Evolutionary conservation across 192 early-diverging fungal species (phyloP).

Genomic region (Linnemannia schmuckeri): DNA sequence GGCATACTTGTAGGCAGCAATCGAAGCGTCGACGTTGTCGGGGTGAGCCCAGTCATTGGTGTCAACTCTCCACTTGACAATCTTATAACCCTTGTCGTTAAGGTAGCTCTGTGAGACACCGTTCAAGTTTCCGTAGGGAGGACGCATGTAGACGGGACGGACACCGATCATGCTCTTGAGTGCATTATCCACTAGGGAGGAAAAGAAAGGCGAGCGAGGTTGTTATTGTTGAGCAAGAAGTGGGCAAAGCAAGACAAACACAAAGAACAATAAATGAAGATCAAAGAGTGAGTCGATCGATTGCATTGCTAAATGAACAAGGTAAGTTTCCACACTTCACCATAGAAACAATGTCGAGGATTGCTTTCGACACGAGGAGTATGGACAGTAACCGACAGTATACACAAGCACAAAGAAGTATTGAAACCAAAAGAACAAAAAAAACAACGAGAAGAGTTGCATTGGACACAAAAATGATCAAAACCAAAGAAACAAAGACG

Average conservation of each 20-base stretch:
- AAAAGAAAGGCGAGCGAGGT: neutral
- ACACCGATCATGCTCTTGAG: conserved; percentile 65
- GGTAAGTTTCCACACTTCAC: too few relatives aligned
- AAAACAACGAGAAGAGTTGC: neutral
- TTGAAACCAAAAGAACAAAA: neutral
- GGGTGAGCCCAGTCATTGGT: conserved; percentile 44
- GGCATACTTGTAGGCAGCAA: neutral
- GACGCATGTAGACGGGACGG: conserved; percentile 67
- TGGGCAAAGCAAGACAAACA: neutral
- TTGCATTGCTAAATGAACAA: too few relatives aligned
- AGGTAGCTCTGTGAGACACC: neutral
- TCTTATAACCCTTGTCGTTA: conserved; percentile 29
- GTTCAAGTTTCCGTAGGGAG: conserved; percentile 61
- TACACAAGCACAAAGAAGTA: too few relatives aligned
- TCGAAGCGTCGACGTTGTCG: neutral
- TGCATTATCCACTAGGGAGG: conserved; percentile 51
- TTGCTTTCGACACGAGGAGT: too few relatives aligned
- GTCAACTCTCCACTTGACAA: conserved; percentile 33
- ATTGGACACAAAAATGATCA: too few relatives aligned
- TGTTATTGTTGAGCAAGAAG: neutral
- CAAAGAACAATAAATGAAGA: neutral
- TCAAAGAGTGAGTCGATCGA: neutral
- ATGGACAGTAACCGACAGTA: too few relatives aligned
- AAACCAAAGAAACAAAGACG: too few relatives aligned
- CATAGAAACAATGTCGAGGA: too few relatives aligned